Evolutionary conservation across 2,329 filamentous ascomycete genomes (phyloP).

Genomic region (Sclerotiophoma versabilis): DNA sequence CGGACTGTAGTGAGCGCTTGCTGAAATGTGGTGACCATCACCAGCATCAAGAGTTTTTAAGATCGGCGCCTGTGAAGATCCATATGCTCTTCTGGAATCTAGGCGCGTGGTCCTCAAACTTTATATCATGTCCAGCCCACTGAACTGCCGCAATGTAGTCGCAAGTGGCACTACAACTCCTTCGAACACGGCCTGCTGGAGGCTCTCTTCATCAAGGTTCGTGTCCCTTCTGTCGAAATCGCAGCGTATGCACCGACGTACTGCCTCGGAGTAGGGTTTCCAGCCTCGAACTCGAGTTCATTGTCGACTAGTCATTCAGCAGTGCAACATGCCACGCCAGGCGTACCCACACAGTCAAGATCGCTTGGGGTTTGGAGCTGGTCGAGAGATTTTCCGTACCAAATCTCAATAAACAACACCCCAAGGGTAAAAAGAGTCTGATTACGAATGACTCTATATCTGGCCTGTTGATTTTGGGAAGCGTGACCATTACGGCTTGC

Average conservation of each 20-base stretch:
- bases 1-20: too few relatives aligned
- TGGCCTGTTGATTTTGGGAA: background rate
- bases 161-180: background rate
- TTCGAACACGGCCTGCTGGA: background rate
- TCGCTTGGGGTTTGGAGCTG: constrained; percentile 23
- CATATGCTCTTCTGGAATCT: too few relatives aligned
- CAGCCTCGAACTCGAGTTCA: constrained; percentile 4
- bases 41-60: too few relatives aligned
- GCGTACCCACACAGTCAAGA: constrained; percentile 20
- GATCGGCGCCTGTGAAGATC: too few relatives aligned
- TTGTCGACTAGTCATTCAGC: constrained; percentile 16
- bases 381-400: constrained; percentile 36
- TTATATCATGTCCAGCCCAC: background rate
- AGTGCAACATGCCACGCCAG: constrained; percentile 20
- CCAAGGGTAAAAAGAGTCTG: constrained; percentile 44
- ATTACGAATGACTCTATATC: constrained; percentile 32
- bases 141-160: background rate
- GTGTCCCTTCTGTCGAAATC: background rate
- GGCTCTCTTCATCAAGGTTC: background rate
- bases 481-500: background rate
- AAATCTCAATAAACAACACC: constrained; percentile 46
- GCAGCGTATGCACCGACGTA: background rate
- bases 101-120: too few relatives aligned
- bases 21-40: too few relatives aligned
- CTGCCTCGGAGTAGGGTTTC: background rate